Evolutionary conservation across 768 basidiomycete genomes (phyloP).

Genomic region (Mycena alexandri): DNA sequence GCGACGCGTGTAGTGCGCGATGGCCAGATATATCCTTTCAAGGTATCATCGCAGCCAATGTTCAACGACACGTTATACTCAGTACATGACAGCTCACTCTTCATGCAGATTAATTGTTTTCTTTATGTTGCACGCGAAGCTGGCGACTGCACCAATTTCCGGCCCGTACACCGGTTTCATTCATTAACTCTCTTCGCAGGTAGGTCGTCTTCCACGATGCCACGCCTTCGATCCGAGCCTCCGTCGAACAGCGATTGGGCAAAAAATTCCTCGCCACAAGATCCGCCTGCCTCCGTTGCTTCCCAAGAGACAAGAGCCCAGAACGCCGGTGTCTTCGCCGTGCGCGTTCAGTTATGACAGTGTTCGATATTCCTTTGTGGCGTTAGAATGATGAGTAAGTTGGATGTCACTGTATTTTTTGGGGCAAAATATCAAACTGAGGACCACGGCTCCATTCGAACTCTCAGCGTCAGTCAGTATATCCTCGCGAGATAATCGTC

Average conservation of each 20-base stretch:
- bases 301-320: not conserved
- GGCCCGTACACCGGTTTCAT: not conserved
- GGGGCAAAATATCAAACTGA: too few relatives aligned
- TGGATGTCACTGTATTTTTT: not conserved
- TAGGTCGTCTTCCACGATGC: conserved; percentile 10
- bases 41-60: not conserved
- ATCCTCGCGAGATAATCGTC: too few relatives aligned
- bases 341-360: not conserved
- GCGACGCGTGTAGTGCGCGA: conserved; percentile 2
- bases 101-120: not conserved
- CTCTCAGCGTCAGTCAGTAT: too few relatives aligned
- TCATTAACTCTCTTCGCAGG: not conserved
- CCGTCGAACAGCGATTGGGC: conserved; percentile 7
- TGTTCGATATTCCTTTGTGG: conserved; percentile 9
- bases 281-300: conserved; percentile 19
- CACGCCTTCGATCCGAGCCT: conserved; percentile 20
- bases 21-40: conserved; percentile 9
- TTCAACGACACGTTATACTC: not conserved
- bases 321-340: conserved; percentile 8
- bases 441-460: too few relatives aligned
- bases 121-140: not conserved
- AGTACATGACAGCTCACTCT: conserved; percentile 3
- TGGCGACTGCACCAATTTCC: not conserved
- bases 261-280: not conserved
- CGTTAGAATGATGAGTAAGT: not conserved